Percentiles rank a stretch among this genome's conserved stretches.
These are phyloP conservation scores for Eimeria necatrix DNA, from an alignment of 169 alveolate species.

Conservation along the genomic window DNA sequence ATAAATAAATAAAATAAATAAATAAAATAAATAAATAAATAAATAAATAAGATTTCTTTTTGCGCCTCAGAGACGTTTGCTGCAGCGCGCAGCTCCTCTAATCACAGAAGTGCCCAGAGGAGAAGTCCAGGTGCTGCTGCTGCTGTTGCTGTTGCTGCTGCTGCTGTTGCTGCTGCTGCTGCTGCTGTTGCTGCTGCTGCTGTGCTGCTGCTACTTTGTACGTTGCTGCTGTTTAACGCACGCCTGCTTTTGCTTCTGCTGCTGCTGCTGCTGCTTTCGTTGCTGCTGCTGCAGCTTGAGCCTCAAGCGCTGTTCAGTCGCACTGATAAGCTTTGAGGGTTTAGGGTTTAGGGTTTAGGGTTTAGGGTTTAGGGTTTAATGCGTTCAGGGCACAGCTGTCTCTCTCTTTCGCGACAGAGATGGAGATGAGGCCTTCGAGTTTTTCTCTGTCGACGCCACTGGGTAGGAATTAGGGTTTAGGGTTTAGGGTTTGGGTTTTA, in stretches of 20 bases:
- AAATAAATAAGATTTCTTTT: not conserved
- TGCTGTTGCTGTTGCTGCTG: slow-evolving; percentile 37
- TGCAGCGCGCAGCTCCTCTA: not conserved
- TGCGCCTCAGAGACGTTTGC: not conserved
- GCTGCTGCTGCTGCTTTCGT: too few relatives aligned
- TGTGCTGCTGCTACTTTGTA: not conserved
- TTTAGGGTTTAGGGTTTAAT: not conserved
- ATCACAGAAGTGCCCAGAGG: not conserved
- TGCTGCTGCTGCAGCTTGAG: not conserved
- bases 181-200: not conserved
- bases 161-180: not conserved
- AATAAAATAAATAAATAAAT: too few relatives aligned
- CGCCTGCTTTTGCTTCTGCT: not conserved
- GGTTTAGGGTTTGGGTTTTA: not conserved
- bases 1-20: too few relatives aligned
- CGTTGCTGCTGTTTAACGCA: not conserved
- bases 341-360: not conserved
- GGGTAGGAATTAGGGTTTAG: not conserved
- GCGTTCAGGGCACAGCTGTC: slow-evolving; percentile 2
- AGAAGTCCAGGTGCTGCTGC: slow-evolving; percentile 4
- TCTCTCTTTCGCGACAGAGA: not conserved
- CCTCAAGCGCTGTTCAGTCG: not conserved
- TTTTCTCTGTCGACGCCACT: not conserved
- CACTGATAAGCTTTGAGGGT: not conserved
- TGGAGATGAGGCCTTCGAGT: not conserved